Conservation (phyloP, 768 basidiomycete genomes). For the Suillus fuscotomentosus region DNA sequence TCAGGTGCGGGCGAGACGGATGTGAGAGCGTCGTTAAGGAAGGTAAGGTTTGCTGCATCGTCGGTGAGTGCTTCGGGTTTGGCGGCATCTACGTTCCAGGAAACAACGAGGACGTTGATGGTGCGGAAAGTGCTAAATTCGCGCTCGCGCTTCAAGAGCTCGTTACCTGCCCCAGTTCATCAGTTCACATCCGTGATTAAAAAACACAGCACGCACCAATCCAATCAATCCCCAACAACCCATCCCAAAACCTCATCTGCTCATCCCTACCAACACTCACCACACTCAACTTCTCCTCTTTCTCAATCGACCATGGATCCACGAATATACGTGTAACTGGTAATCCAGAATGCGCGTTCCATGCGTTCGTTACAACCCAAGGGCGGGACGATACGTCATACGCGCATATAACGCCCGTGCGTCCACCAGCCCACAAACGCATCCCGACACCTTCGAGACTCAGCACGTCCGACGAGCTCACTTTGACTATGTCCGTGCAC, state of each 20-base stretch:
- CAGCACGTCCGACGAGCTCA: conserved; percentile 79
- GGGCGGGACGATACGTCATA: conserved; percentile 75
- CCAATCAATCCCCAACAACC: conserved; percentile 80
- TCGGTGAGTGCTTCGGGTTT: conserved; percentile 73
- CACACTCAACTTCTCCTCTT: conserved; percentile 65
- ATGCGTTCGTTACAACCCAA: conserved; percentile 85
- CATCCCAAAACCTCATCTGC: conserved; percentile 83
- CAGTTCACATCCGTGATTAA: neutral
- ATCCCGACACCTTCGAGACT: conserved; percentile 83
- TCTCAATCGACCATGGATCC: conserved; percentile 74
- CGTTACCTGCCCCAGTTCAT: conserved; percentile 52
- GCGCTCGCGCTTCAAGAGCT: conserved; percentile 70
- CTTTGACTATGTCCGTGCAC: conserved; percentile 77
- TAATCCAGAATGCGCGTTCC: conserved; percentile 74
- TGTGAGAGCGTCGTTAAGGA: conserved; percentile 74
- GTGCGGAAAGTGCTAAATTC: conserved; percentile 79
- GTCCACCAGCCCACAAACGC: conserved; percentile 82
- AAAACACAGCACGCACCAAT: conserved; percentile 57
- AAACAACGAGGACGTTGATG: conserved; percentile 73
- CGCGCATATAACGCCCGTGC: conserved; percentile 79
- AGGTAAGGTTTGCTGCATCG: conserved; percentile 68
- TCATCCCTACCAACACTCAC: conserved; percentile 77
- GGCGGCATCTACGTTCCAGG: conserved; percentile 93
- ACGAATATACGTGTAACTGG: conserved; percentile 66
- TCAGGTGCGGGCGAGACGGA: conserved; percentile 73